These are phyloP conservation scores for Solanum lycopersicoides DNA, from an alignment of 257 asterid genomes.

Conservation along the genomic window DNA sequence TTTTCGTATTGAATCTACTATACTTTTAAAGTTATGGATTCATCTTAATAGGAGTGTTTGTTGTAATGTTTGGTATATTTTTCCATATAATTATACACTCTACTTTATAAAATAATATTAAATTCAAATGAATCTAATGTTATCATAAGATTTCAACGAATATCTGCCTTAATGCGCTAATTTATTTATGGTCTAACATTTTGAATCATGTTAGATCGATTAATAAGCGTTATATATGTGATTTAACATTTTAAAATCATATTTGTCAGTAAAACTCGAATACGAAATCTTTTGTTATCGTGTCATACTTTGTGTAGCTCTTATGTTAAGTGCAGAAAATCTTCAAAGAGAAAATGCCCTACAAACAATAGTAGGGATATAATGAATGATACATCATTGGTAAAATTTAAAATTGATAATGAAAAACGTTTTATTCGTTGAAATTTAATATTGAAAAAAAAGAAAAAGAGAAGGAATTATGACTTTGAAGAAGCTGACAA, in stretches of 20 bases:
- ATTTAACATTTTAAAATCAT: background rate
- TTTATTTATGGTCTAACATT: background rate
- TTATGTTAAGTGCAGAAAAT: background rate
- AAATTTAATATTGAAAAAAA: background rate
- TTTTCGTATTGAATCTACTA: background rate
- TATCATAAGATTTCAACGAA: fast-evolving
- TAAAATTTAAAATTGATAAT: background rate
- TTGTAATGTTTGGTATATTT: background rate
- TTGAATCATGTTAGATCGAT: background rate
- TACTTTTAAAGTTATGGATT: background rate
- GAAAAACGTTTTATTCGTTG: background rate
- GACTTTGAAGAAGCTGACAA: background rate
- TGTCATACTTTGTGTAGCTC: background rate
- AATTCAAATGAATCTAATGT: background rate
- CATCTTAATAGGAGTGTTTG: background rate
- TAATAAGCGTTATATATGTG: background rate
- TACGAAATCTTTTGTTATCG: background rate
- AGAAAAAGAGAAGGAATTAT: background rate
- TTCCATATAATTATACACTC: background rate
- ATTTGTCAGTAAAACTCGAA: background rate
- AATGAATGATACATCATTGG: background rate
- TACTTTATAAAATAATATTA: background rate
- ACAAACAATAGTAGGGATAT: background rate
- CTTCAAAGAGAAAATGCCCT: background rate
- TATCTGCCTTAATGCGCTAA: background rate